Evolutionary conservation across 2,329 filamentous ascomycete species (phyloP), one percentile per base, ranked within the genome.

Genomic region (Myrmaecium sp.): DNA sequence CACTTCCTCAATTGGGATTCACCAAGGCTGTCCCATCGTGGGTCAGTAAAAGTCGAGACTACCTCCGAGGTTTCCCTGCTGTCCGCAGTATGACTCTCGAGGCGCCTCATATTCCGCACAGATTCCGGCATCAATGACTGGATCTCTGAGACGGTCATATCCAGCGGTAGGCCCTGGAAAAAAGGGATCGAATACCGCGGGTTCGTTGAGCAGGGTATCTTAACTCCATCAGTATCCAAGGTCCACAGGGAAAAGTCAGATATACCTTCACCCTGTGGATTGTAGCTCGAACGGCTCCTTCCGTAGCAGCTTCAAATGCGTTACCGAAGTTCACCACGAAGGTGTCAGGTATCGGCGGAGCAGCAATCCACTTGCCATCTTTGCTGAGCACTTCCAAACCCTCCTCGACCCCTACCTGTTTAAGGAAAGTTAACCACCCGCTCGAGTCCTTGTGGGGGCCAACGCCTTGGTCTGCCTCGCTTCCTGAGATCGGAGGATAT

Each of bases 381-480:
- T 54, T 51, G 31, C 60, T 60, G 10, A 70, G 53, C 1, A 60
- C 62, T 37, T 69, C 60, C 0, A 69, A 47, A 0, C 65, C 60
- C 20, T 55, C 47, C 3, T 64, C 59, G 3, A 60, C 56, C 0
- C 62, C 66, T 5, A 67, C 63, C 41, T 74, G 70, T 2, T 69
- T 58, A 3, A 74, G 56, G 33, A 74, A 73, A 0, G 69, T 74
- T 52, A 69, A 67, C 66, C 66, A 73, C 3, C 68, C 68, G 0
- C 66, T 70, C 0, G 62, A 71, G 41, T 70, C 66, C 37, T 72
- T 72, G 46, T 73, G 68, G 1, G 69, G 61, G 0, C 68, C 69
- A 1, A 73, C 66, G 1, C 68, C 68, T 44, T 72, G 66, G 6
- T 36, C 32, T 1, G 17, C 9, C 28, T 25, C 3, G 14, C 47